Base-by-base conservation (phyloP, 2,329 filamentous ascomycete species). In the Fusarium albidum region DNA sequence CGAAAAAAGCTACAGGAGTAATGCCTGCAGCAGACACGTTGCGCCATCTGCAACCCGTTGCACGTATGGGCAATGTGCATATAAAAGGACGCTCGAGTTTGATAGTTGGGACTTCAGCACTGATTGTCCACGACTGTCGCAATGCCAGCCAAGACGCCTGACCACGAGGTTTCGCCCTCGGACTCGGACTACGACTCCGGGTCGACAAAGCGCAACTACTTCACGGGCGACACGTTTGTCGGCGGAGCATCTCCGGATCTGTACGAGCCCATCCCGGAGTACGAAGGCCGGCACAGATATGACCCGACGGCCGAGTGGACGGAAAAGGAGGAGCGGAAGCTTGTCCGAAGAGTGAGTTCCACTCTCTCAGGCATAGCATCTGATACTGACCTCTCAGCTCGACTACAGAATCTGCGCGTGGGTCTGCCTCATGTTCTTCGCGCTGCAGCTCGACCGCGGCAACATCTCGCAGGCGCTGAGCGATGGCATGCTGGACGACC, bases 261-360 rank as follows among this genome's bases (percentile, higher is more conserved):
- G 29, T 82, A 83, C 59, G 75, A 76, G 52, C 82, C 82, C 1
- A 79, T 83, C n/a, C 75, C 77, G 3, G 70, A 70, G 7, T 87
- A 85, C 61, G 84, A 88, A 63, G 82, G 83, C 4, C 69, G 75
- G 9, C 84, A 87, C 68, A 76, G 83, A 42, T 87, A 80, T 65
- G 83, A 87, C 59, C 83, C 83, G 0, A 66, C 74, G 2, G 82
- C 80, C 38, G 72, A 77, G 38, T 88, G 84, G 84, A 79, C 79
- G 3, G 69, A 75, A 10, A 75, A 78, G 40, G 84, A 87, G 62
- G 85, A 87, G 69, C 78, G 75, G 65, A 76, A 69, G 39, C 68
- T 87, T 2, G 76, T 86, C 9, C 71, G 78, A 38, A 84, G 80
- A 71, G 79, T 83, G 64, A 28, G 33, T 9, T 4, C 8, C 3